Base-by-base conservation (phyloP, 768 basidiomycete species). In the Hygrocybe punicea region DNA sequence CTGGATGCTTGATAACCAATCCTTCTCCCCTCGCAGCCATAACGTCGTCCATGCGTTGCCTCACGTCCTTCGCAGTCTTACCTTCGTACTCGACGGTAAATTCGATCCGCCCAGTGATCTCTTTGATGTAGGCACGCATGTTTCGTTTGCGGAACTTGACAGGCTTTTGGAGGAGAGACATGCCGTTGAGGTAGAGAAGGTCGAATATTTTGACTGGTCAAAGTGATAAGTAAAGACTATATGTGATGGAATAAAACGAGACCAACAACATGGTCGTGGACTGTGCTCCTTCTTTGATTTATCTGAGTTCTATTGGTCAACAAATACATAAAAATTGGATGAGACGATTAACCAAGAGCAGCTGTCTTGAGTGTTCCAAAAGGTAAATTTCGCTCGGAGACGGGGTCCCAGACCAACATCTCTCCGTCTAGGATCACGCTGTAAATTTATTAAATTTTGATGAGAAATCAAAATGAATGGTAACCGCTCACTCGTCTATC, bases 331-430 rank as follows among this genome's bases (percentile, higher is more conserved):
- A 42, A 29, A 13, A 39, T 45, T 35, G 29, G 33, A 19, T 53
- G 6, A n/a, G 16, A 4, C 10, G 10, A 60, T 77, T 40, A 57
- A 93, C 92, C 90, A 14, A 88, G 75, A 0, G 95, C 95, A 42
- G 93, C 93, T 0, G 93, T 91, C 72, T 99, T 99, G 50, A 99
- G 75, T 0, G 85, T 90, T 2, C 97, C 97, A 60, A 99, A 98
- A 0, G 96, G 92, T 17, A 97, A 75, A 65, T 92, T 91, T 19
- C 91, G 84, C 63, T 89, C 87, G 1, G 91, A 86, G 3, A 89
- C 78, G 0, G 96, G 96, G 70, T 98, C 97, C 90, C 91, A 98
- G 2, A 98, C 96, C 33, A 99, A 76, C 96, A 99, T 98, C 70
- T 99, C 97, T 0, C 97, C 97, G 63, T 99, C 97, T 13, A 99